Evolutionary conservation across 495 filamentous ascomycete species (phyloP).

Genomic region (Lindgomyces ingoldianus): DNA sequence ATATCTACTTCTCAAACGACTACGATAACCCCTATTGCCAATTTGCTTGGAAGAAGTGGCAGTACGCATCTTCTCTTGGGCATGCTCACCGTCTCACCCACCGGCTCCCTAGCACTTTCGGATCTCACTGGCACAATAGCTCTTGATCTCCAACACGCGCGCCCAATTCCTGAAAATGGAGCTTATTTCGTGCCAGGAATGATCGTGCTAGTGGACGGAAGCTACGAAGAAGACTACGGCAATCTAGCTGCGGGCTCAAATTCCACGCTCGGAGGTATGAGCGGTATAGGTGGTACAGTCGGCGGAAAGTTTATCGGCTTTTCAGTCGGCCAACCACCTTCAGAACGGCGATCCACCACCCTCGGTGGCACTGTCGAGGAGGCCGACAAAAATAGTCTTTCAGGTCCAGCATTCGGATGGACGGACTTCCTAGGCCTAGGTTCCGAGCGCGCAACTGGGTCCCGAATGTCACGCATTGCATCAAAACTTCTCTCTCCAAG

Average conservation of each 20-base stretch:
- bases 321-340: slow-evolving; percentile 85
- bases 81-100: slow-evolving; percentile 75
- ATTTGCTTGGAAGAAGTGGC: slow-evolving; percentile 85
- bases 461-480: slow-evolving; percentile 73
- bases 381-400: slow-evolving; percentile 53
- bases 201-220: slow-evolving; percentile 90
- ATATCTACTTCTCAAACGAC: slow-evolving; percentile 63
- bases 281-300: slow-evolving; percentile 83
- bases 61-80: slow-evolving; percentile 85
- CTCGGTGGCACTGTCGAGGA: slow-evolving; percentile 64
- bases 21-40: slow-evolving; percentile 89
- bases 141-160: slow-evolving; percentile 78
- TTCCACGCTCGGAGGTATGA: slow-evolving; percentile 62
- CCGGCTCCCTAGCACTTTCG: slow-evolving; percentile 76
- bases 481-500: slow-evolving; percentile 45
- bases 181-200: slow-evolving; percentile 92
- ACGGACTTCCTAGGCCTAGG: slow-evolving; percentile 93
- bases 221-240: slow-evolving; percentile 89
- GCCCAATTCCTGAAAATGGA: slow-evolving; percentile 77
- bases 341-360: slow-evolving; percentile 77
- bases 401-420: slow-evolving; percentile 88
- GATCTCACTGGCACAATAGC: slow-evolving; percentile 86
- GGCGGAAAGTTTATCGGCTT: slow-evolving; percentile 86
- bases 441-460: slow-evolving; percentile 80
- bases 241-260: slow-evolving; percentile 56